A percentile compares a stretch with the other conserved stretches of the same genome.
Conservation (phyloP, 768 basidiomycete genomes). For the Calocybe cyanea region DNA sequence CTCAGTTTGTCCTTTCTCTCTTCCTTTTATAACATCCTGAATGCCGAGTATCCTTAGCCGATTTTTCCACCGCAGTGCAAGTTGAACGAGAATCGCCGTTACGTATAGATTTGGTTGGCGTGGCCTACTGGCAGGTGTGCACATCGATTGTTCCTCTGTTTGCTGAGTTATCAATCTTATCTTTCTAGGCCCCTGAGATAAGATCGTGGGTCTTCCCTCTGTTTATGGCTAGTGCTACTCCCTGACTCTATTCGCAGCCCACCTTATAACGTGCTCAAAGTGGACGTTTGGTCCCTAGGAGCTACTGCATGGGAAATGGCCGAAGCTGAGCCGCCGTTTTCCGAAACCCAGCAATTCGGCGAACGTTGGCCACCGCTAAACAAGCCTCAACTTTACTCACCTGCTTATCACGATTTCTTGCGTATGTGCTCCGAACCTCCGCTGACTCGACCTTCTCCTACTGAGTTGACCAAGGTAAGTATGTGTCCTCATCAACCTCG, state of each 20-base stretch:
- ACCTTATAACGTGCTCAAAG: constrained; percentile 67
- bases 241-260: constrained; percentile 37
- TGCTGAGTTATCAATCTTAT: neutral
- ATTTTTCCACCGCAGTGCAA: constrained; percentile 75
- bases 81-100: constrained; percentile 49
- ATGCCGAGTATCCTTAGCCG: constrained; percentile 43
- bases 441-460: constrained; percentile 49
- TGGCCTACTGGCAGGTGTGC: constrained; percentile 77
- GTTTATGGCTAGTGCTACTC: neutral
- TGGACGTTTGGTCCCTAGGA: constrained; percentile 80
- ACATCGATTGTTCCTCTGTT: neutral
- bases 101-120: constrained; percentile 59
- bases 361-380: constrained; percentile 64
- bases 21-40: neutral
- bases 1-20: constrained; percentile 46
- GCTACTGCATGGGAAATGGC: constrained; percentile 85
- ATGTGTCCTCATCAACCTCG: neutral
- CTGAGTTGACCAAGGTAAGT: constrained; percentile 56
- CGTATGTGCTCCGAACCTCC: constrained; percentile 61
- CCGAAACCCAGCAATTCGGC: constrained; percentile 50
- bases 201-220: constrained; percentile 47
- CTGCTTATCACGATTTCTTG: constrained; percentile 71
- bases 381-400: constrained; percentile 58
- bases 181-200: constrained; percentile 62
- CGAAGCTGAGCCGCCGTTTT: constrained; percentile 71